Base-by-base conservation (phyloP, 1,139 yeast species). In the Magnusiomyces fungicola region DNA sequence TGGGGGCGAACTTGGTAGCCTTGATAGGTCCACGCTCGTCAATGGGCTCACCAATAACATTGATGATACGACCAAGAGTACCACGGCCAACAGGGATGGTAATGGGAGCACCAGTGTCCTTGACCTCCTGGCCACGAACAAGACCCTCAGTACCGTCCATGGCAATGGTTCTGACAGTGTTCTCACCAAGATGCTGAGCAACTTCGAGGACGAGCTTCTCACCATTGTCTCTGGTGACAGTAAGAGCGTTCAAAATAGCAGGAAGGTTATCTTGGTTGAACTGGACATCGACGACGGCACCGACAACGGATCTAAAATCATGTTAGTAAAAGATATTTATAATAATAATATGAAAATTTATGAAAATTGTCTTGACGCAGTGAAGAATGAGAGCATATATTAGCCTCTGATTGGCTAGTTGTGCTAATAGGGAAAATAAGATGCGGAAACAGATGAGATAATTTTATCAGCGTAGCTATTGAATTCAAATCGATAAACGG, bases 81-180 rank as follows among this genome's bases (percentile, higher is more conserved):
- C 92, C 97, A 76, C 95, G 90, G 72, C 98, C 98, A 62, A 92
- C 98, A 65, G 98, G 98, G 65, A 92, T 95, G 65, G 96, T 83
- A 71, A 92, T 92, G 74, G 98, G 98, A 60, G 96, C 80, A 73
- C 98, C 98, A 60, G 97, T 90, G 78, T 92, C 98, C 61, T 70
- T 64, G 68, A 92, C 98, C 55, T 77, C 56, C 69, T 87, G 84
- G 74, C 98, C 98, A 83, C 98, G 92, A 67, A 89, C 96, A 69
- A 92, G 84, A 88, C 98, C 98, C 75, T 92, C 97, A 66, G 98
- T 92, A 86, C 97, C 98, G 76, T 92, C 98, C 98, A 92, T 92
- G 71, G 98, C 97, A 86, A 92, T 92, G 70, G 98, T 86, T 83
- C 98, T 90, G 73, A 92, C 97, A 67, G 97, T 86, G 87, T 89